Evolutionary conservation across 2,329 filamentous ascomycete genomes (phyloP).

Genomic region (Apiospora phragmitis): DNA sequence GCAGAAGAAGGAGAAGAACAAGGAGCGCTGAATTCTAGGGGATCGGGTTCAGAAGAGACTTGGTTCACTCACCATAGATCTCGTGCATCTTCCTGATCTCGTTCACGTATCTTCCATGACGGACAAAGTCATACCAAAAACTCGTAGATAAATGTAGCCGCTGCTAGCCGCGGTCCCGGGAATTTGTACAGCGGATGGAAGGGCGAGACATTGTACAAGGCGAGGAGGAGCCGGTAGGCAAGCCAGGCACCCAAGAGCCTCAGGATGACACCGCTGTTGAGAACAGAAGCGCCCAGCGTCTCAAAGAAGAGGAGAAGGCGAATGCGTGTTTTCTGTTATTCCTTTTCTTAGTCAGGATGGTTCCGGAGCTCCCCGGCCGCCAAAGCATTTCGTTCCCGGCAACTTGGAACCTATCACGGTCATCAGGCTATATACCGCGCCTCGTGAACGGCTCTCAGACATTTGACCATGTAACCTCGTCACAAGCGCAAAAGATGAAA

Average conservation of each 20-base stretch:
- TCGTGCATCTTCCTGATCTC: slow-evolving; percentile 24
- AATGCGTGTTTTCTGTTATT: neutral
- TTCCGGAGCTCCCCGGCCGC: too few species aligned
- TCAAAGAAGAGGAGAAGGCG: neutral
- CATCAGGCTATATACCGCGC: neutral
- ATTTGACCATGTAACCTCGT: neutral
- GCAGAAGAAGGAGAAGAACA: neutral
- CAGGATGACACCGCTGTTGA: neutral
- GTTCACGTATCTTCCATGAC: slow-evolving; percentile 18
- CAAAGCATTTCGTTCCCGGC: neutral
- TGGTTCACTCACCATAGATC: slow-evolving; percentile 21
- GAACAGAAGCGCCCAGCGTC: neutral
- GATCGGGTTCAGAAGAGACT: too few species aligned
- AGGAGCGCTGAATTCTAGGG: too few species aligned
- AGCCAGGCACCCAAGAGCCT: neutral
- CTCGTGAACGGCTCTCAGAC: neutral
- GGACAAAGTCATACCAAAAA: slow-evolving; percentile 21
- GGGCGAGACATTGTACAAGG: slow-evolving; percentile 25
- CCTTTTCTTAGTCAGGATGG: neutral
- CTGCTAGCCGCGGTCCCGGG: slow-evolving; percentile 24
- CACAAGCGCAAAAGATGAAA: neutral
- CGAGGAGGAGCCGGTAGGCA: slow-evolving; percentile 15
- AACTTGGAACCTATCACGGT: neutral
- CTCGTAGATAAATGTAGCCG: slow-evolving; percentile 21
- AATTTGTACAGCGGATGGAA: slow-evolving; percentile 22